Evolutionary conservation across 768 basidiomycete genomes (phyloP), one percentile per base, ranked within the genome.

Genomic region (Pleurotus platypus): DNA sequence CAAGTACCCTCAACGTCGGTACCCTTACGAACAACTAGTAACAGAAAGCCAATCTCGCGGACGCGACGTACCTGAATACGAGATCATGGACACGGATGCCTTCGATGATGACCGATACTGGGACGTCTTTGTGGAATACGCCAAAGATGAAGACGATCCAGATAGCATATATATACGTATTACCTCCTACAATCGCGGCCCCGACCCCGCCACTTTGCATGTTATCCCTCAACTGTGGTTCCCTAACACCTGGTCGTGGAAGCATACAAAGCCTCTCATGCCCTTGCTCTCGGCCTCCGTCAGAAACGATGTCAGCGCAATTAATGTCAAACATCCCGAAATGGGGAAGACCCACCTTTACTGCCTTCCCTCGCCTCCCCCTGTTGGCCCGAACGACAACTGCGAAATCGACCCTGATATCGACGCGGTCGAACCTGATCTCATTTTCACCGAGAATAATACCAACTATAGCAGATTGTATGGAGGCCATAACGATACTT

Each of bases 241-340:
- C 76, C 86, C 93, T 18, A 99, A 99, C 70, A 95, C 92, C 27
- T 99, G 97, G 97, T 98, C 97, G 1, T 99, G 97, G 97, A 78
- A 82, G 7, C 61, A 78, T 8, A 80, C 86, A 38, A 84, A 84
- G 58, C 88, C 89, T 5, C 74, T 80, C 0, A 84, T 84, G 74
- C 87, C 90, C 37, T 75, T 70, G 6, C 72, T 93, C 63, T 75
- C 71, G 38, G 83, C 79, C 3, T 82, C 85, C 3, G 72, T 79
- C 42, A 70, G 69, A 35, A 76, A 79, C 51, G 80, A 84, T 30
- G 75, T 81, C 56, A 82, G 80, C 59, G 82, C 80, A 57, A 78
- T 94, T 63, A 84, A 83, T 40, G 87, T 85, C 2, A 82, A 81
- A 49, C 94, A 98, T 67, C 82, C 85, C 2, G 75, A 78, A 1